phyloP scores from a whole-genome alignment of 331 rosid species.

The Quercus tomentella region DNA sequence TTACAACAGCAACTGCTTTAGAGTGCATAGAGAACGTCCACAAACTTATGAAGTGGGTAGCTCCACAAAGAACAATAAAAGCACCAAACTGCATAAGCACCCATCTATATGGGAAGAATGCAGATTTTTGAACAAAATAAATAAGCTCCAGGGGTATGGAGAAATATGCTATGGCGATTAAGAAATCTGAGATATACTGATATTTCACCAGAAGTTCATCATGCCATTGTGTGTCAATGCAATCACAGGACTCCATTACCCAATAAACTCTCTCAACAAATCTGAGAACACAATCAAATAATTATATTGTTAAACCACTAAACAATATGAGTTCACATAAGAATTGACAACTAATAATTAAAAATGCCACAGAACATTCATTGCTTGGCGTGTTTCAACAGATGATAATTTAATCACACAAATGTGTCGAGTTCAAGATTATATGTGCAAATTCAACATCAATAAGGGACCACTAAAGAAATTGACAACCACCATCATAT shows the following conservation, averaged over 20 bases:
- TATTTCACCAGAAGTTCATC: slow-evolving; percentile 84
- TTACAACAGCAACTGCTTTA: slow-evolving; percentile 68
- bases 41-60: slow-evolving; percentile 80
- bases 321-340: neutral
- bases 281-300: slow-evolving; percentile 27
- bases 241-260: slow-evolving; percentile 82
- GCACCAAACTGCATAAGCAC: slow-evolving; percentile 98
- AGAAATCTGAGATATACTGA: slow-evolving; percentile 81
- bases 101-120: slow-evolving; percentile 95
- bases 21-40: slow-evolving; percentile 85
- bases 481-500: neutral
- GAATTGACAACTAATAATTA: neutral
- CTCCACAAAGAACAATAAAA: slow-evolving; percentile 86
- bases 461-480: neutral
- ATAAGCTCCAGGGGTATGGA: slow-evolving; percentile 88
- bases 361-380: neutral
- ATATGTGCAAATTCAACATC: neutral
- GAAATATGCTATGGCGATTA: slow-evolving; percentile 87
- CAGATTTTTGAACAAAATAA: slow-evolving; percentile 84
- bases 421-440: neutral
- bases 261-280: slow-evolving; percentile 12
- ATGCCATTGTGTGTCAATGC: slow-evolving; percentile 69
- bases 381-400: neutral
- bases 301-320: neutral
- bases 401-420: neutral